Conservation (phyloP, 306 rosid species). For the Vigna mungo region DNA sequence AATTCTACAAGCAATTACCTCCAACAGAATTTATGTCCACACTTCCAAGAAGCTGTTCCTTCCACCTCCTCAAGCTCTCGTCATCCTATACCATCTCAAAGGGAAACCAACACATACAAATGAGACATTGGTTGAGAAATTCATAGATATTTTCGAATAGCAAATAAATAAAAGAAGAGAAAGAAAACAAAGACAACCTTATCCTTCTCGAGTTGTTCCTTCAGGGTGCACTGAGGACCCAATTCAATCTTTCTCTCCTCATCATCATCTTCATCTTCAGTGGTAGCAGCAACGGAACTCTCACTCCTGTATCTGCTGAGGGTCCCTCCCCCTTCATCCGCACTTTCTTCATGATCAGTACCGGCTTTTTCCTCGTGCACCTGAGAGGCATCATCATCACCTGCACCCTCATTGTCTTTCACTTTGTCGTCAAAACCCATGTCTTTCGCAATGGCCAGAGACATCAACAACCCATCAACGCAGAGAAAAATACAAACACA, state of each 20-base stretch:
- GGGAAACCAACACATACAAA: conserved; percentile 19
- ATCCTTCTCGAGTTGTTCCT: conserved; percentile 92
- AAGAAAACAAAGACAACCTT: conserved; percentile 55
- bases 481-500: conserved; percentile 33
- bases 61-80: conserved; percentile 95
- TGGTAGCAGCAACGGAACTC: conserved; percentile 63
- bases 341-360: conserved; percentile 49
- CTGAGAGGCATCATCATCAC: conserved; percentile 21
- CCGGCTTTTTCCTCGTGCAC: conserved; percentile 40
- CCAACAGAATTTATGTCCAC: conserved; percentile 85
- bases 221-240: conserved; percentile 89
- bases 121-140: not conserved
- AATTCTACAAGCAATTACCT: conserved; percentile 56
- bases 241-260: conserved; percentile 77
- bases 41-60: conserved; percentile 97
- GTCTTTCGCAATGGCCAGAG: conserved; percentile 59
- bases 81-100: conserved; percentile 67
- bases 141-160: not conserved
- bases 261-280: conserved; percentile 90
- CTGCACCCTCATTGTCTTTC: conserved; percentile 45
- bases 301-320: conserved; percentile 62
- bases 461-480: conserved; percentile 59
- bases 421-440: conserved; percentile 83
- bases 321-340: conserved; percentile 41
- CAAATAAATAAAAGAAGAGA: not conserved